Evolutionary conservation across 768 basidiomycete genomes (phyloP).

Genomic region (Hysterangium stoloniferum): DNA sequence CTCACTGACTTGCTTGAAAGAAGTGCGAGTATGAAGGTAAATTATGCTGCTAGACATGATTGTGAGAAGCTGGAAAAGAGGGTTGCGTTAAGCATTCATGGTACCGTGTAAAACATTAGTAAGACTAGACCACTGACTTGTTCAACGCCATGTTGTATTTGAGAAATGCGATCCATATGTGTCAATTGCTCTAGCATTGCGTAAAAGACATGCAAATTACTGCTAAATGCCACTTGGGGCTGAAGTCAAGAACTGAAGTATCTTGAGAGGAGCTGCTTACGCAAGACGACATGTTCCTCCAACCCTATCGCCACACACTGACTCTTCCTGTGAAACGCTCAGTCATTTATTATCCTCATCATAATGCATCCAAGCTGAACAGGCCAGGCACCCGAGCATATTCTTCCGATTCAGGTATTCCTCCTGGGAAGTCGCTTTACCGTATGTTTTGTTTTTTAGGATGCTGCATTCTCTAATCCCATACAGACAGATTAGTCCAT

Average conservation of each 20-base stretch:
- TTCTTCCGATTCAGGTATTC: not conserved
- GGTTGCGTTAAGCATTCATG: no score
- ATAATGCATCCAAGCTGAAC: no score
- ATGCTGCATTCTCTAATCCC: not conserved
- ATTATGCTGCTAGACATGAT: conserved; percentile 81
- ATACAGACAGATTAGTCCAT: conserved; percentile 37
- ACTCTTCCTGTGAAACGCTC: no score
- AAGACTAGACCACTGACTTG: conserved; percentile 41
- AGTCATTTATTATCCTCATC: no score
- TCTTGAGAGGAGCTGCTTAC: no score
- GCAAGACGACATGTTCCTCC: no score
- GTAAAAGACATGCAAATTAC: conserved; percentile 22
- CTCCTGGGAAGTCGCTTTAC: not conserved
- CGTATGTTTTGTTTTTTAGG: not conserved
- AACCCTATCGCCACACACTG: no score
- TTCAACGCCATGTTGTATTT: conserved; percentile 92
- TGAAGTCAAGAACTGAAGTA: no score
- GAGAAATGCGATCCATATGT: conserved; percentile 94
- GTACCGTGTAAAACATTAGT: no score
- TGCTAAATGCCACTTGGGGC: not conserved
- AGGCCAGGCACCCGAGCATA: no score
- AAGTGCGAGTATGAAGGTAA: conserved; percentile 70
- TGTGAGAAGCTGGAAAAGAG: conserved; percentile 57
- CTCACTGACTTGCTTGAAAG: conserved; percentile 69
- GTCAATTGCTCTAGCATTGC: conserved; percentile 89